A percentile compares a stretch with the other conserved stretches of the same genome.
phyloP scores from a whole-genome alignment of 2,329 filamentous ascomycete species.

The Phyllosticta paracitricarpa region DNA sequence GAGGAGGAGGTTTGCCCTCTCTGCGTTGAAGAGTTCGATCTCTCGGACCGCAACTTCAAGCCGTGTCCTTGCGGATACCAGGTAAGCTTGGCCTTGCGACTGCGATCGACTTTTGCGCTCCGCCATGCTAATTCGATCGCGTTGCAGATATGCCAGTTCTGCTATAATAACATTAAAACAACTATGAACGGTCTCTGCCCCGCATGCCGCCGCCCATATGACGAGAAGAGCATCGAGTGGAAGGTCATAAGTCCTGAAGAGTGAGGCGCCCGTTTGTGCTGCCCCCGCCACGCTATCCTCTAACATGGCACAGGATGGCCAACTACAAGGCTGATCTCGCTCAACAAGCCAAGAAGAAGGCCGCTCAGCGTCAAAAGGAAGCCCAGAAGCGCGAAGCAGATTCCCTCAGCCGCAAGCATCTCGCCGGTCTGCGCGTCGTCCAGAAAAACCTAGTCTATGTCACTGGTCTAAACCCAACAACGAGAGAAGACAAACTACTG shows the following conservation, averaged over 20 bases:
- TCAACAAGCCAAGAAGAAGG: slow-evolving; percentile 87
- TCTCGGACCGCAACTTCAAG: slow-evolving; percentile 92
- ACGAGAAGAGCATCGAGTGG: slow-evolving; percentile 95
- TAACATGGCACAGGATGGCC: slow-evolving; percentile 46
- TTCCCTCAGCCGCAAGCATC: slow-evolving; percentile 87
- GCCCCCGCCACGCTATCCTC: slow-evolving; percentile 11
- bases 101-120: slow-evolving; percentile 1
- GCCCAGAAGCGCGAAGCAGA: slow-evolving; percentile 94
- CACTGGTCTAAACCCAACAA: slow-evolving; percentile 82
- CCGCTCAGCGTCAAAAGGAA: slow-evolving; percentile 83
- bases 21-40: slow-evolving; percentile 97
- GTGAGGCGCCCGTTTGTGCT: slow-evolving; percentile 44
- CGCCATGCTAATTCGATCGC: slow-evolving; percentile 1
- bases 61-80: slow-evolving; percentile 98
- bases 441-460: slow-evolving; percentile 99
- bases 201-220: slow-evolving; percentile 91
- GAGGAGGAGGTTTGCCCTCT: slow-evolving; percentile 63
- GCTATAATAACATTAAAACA: slow-evolving; percentile 98
- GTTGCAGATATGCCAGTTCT: slow-evolving; percentile 91
- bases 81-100: slow-evolving; percentile 45
- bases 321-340: slow-evolving; percentile 64
- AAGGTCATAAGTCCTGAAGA: slow-evolving; percentile 93
- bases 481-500: slow-evolving; percentile 83
- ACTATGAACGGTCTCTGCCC: slow-evolving; percentile 96
- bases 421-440: slow-evolving; percentile 88